Conservation (phyloP, 1,139 yeast genomes). For the Petasospora rhodanensis region DNA sequence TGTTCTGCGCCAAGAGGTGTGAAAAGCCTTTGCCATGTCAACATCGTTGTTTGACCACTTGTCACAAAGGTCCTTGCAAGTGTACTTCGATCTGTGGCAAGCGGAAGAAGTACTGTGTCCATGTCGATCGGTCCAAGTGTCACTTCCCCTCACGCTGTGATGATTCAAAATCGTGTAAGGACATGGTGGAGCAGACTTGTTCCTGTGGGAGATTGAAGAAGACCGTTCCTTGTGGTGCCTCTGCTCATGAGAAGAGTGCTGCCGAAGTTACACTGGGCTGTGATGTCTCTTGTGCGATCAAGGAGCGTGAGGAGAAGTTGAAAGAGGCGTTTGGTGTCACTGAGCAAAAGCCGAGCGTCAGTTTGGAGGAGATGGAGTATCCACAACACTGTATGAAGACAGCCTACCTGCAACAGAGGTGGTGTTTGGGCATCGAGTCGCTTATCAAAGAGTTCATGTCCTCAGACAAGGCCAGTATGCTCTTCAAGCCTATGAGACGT, state of each 20-base stretch:
- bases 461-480: constrained; percentile 36
- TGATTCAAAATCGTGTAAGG: constrained; percentile 45
- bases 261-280: constrained; percentile 41
- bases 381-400: constrained; percentile 27
- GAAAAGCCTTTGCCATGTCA: constrained; percentile 49
- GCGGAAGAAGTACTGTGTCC: constrained; percentile 52
- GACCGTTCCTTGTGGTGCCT: constrained; percentile 51
- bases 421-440: constrained; percentile 64
- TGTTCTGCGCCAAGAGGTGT: constrained; percentile 72
- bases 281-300: constrained; percentile 64
- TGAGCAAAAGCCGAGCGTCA: constrained; percentile 16
- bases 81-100: constrained; percentile 60
- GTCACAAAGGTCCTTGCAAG: constrained; percentile 36
- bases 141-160: constrained; percentile 58
- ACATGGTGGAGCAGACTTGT: constrained; percentile 48
- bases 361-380: constrained; percentile 28
- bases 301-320: constrained; percentile 56
- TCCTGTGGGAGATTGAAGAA: constrained; percentile 55
- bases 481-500: constrained; percentile 69
- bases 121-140: constrained; percentile 57
- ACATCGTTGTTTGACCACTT: constrained; percentile 62
- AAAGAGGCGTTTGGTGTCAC: constrained; percentile 53
- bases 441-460: constrained; percentile 46
- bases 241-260: constrained; percentile 26
- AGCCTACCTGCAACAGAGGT: constrained; percentile 39